phyloP scores from a whole-genome alignment of 768 basidiomycete species.

The Polyporus arcularius region DNA sequence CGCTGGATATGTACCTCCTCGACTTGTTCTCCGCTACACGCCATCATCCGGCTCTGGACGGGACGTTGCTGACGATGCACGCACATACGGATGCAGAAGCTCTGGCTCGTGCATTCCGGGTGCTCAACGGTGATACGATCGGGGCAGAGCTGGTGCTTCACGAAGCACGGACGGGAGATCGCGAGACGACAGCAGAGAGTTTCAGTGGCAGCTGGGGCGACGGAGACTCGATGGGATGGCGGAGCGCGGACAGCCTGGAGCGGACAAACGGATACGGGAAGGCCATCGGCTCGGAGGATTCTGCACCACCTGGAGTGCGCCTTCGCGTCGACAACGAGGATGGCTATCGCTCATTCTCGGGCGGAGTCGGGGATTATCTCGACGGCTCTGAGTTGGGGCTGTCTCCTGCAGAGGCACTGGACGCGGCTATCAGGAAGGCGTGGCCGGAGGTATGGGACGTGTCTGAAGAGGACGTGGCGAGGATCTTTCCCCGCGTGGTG shows the following conservation, averaged over 20 bases:
- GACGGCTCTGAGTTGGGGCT: not conserved
- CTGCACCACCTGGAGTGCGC: not conserved
- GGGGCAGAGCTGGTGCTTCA: slow-evolving; percentile 57
- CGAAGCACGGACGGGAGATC: slow-evolving; percentile 13
- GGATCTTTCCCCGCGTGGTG: slow-evolving; percentile 71
- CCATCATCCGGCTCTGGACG: slow-evolving; percentile 70
- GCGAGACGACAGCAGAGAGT: slow-evolving; percentile 5
- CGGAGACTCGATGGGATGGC: slow-evolving; percentile 9
- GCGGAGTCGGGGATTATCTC: not conserved
- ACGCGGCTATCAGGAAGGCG: slow-evolving; percentile 18
- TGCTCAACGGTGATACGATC: slow-evolving; percentile 61
- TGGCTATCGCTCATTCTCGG: not conserved
- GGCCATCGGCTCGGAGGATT: not conserved
- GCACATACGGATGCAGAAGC: slow-evolving; percentile 65
- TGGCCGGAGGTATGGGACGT: slow-evolving; percentile 46
- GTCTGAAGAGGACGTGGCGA: slow-evolving; percentile 73
- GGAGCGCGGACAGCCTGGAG: slow-evolving; percentile 20
- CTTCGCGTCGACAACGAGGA: slow-evolving; percentile 8
- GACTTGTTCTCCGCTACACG: slow-evolving; percentile 76
- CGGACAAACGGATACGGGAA: slow-evolving; percentile 10
- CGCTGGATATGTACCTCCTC: slow-evolving; percentile 62
- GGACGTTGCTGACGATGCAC: slow-evolving; percentile 61
- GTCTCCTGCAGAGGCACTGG: slow-evolving; percentile 10
- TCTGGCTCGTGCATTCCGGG: slow-evolving; percentile 65
- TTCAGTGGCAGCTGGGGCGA: slow-evolving; percentile 7